phyloP scores from a whole-genome alignment of 2,329 filamentous ascomycete species.

The Neofusicoccum ribis region DNA sequence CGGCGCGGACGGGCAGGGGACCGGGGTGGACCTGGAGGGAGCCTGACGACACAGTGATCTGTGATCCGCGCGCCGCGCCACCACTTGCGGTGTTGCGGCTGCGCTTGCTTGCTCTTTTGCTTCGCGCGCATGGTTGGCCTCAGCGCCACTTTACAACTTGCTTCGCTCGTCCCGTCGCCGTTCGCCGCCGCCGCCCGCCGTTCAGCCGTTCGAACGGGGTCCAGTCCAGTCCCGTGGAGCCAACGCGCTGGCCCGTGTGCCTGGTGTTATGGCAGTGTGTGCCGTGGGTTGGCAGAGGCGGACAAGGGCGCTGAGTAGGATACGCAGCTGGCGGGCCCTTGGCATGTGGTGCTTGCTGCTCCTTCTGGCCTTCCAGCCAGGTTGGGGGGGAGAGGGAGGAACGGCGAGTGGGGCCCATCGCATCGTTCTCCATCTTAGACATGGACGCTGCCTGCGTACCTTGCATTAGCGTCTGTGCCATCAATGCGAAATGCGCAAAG shows the following conservation, averaged over 20 bases:
- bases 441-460: not conserved
- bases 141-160: not conserved
- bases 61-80: constrained; percentile 7
- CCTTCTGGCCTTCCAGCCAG: not conserved
- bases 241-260: not conserved
- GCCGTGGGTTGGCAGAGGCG: not conserved
- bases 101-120: not conserved
- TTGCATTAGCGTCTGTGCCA: constrained; percentile 18
- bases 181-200: not conserved
- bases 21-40: not conserved
- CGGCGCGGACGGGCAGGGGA: not conserved
- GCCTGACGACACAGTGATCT: not conserved
- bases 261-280: not conserved
- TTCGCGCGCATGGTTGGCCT: not conserved
- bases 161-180: not conserved
- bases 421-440: constrained; percentile 11
- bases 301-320: not conserved
- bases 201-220: not conserved
- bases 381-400: not conserved
- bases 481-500: constrained; percentile 4
- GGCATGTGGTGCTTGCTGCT: not conserved
- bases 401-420: not conserved
- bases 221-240: not conserved
- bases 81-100: not conserved
- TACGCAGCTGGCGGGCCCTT: not conserved